phyloP scores from a whole-genome alignment of 768 basidiomycete species.

The Chalciporus pseudorubinellus region DNA sequence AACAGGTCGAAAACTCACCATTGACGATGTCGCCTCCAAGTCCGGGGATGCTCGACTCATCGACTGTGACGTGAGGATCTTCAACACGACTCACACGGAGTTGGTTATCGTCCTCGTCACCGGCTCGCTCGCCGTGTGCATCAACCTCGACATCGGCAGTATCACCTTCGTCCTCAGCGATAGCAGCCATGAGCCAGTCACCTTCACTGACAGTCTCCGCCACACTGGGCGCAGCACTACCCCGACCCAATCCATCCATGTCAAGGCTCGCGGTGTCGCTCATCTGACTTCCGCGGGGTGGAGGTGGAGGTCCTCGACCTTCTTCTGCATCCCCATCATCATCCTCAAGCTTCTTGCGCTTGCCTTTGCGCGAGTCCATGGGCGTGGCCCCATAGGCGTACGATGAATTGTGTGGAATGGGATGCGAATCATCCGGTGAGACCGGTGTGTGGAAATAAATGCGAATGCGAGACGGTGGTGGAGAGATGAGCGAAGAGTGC shows the following conservation, averaged over 20 bases:
- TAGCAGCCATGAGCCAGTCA: constrained; percentile 90
- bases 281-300: constrained; percentile 41
- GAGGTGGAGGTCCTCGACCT: constrained; percentile 64
- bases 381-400: constrained; percentile 38
- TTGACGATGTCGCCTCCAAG: constrained; percentile 36
- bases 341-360: constrained; percentile 87
- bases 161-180: constrained; percentile 68
- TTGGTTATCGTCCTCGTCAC: constrained; percentile 46
- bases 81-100: constrained; percentile 43
- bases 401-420: constrained; percentile 61
- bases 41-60: constrained; percentile 32
- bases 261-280: constrained; percentile 59
- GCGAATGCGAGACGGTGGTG: constrained; percentile 76
- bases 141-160: constrained; percentile 56
- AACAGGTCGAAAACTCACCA: constrained; percentile 51
- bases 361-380: constrained; percentile 70
- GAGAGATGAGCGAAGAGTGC: constrained; percentile 36
- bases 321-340: constrained; percentile 82
- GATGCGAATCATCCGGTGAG: constrained; percentile 75
- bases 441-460: constrained; percentile 93
- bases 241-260: constrained; percentile 53
- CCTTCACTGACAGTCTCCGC: constrained; percentile 64
- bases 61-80: constrained; percentile 37
- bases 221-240: constrained; percentile 68
- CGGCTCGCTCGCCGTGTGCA: constrained; percentile 44